A percentile compares a stretch with the other conserved stretches of the same genome.
Conservation (phyloP, 73 alveolate species). For the Tetrahymena elliotti region DNA sequence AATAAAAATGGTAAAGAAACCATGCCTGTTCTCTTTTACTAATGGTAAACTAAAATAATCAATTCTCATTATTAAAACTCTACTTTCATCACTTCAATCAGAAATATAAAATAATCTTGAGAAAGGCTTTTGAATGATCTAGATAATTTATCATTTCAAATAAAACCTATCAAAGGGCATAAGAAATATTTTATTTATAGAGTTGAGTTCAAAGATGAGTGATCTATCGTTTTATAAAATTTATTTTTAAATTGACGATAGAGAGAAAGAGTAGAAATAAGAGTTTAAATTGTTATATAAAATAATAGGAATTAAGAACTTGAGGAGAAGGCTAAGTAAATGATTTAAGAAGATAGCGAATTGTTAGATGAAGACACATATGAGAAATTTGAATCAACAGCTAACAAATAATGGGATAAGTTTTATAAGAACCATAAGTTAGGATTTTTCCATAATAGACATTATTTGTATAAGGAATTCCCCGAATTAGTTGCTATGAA, state of each 20-base stretch:
- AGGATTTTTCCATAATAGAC: conserved; percentile 12
- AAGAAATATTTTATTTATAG: no score
- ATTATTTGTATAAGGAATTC: conserved; percentile 14
- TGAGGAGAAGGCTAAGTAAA: neutral
- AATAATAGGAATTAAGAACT: conserved; percentile 25
- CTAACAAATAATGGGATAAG: conserved; percentile 24
- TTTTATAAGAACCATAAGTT: conserved; percentile 18
- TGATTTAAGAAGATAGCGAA: conserved; percentile 1
- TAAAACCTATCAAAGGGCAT: no score
- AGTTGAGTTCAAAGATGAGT: neutral
- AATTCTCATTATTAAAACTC: neutral
- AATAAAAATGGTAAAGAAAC: neutral
- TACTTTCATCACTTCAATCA: no score
- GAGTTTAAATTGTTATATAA: neutral
- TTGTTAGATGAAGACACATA: neutral
- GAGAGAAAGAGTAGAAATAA: neutral
- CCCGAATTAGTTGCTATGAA: conserved; percentile 15
- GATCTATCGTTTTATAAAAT: no score
- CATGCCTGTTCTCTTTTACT: neutral
- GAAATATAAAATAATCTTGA: no score
- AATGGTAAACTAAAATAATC: neutral
- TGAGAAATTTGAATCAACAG: conserved; percentile 11
- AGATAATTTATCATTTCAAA: no score
- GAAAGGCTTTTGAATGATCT: no score
- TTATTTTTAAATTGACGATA: no score